Conservation (phyloP, 805 yeast species). For the Saccharomycopsis microspora region DNA sequence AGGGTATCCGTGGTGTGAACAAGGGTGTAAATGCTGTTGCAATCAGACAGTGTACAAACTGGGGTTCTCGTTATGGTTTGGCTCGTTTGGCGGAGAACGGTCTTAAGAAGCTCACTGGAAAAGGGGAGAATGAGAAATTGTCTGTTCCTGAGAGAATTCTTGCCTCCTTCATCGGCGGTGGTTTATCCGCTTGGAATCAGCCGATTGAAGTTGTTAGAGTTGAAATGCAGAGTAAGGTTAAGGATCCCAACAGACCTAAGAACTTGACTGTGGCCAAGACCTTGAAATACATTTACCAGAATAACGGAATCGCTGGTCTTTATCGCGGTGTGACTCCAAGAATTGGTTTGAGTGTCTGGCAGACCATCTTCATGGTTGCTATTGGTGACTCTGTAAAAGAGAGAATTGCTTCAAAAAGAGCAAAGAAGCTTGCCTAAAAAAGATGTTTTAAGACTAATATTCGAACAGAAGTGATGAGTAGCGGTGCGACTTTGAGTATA, state of each 20-base stretch:
- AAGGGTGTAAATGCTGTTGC: conserved; percentile 99
- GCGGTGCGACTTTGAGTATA: too few species aligned
- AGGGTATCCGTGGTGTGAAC: conserved; percentile 91
- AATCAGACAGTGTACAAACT: conserved; percentile 96
- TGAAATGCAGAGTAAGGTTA: conserved; percentile 94
- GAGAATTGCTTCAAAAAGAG: conserved; percentile 11
- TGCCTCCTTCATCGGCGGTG: conserved; percentile 91
- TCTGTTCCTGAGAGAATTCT: conserved; percentile 69
- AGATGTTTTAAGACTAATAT: too few species aligned
- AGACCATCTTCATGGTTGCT: conserved; percentile 97
- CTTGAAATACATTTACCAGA: conserved; percentile 68
- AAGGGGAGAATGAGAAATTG: conserved; percentile 50
- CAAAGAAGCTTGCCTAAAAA: too few species aligned
- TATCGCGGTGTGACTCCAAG: conserved; percentile 97
- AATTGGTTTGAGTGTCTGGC: conserved; percentile 95
- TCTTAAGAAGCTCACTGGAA: conserved; percentile 54
- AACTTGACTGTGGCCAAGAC: conserved; percentile 72
- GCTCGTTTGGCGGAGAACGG: conserved; percentile 84
- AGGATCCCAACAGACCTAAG: conserved; percentile 91
- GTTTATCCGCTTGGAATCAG: conserved; percentile 96
- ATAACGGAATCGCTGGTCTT: conserved; percentile 80
- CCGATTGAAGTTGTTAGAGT: conserved; percentile 97
- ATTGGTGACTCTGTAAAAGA: conserved; percentile 90
- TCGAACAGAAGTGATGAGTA: too few species aligned
- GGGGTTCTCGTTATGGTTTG: conserved; percentile 97